A percentile compares a stretch with the other conserved stretches of the same genome.
phyloP scores from a whole-genome alignment of 2,329 filamentous ascomycete species.

The Exophiala spinifera region DNA sequence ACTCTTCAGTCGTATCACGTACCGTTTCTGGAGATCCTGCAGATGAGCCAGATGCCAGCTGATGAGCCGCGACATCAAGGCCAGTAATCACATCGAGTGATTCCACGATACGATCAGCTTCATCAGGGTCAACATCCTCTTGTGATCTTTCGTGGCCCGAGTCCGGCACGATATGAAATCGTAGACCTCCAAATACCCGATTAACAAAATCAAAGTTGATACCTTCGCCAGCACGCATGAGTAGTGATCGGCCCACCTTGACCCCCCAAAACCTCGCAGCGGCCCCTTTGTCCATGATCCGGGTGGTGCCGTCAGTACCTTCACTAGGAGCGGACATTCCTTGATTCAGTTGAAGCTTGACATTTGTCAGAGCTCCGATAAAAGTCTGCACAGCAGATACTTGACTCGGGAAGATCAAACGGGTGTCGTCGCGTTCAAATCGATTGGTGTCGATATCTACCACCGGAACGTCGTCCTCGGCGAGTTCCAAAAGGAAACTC shows the following conservation, averaged over 20 bases:
- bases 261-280: constrained; percentile 57
- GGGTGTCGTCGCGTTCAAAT: constrained; percentile 55
- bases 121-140: constrained; percentile 48
- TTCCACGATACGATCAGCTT: constrained; percentile 45
- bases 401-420: constrained; percentile 53
- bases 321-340: constrained; percentile 35
- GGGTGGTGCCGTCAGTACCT: constrained; percentile 8
- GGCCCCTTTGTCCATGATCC: constrained; percentile 43
- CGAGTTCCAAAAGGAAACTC: constrained; percentile 56
- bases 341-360: constrained; percentile 51
- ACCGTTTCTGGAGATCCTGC: constrained; percentile 1
- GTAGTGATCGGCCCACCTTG: constrained; percentile 56
- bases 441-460: constrained; percentile 57
- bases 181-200: constrained; percentile 60
- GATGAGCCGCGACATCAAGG: neutral
- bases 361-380: constrained; percentile 46
- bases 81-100: constrained; percentile 33
- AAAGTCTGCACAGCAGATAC: constrained; percentile 57
- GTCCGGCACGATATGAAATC: constrained; percentile 35
- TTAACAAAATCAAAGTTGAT: constrained; percentile 59
- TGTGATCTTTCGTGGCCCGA: constrained; percentile 44
- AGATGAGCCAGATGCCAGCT: constrained; percentile 1
- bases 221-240: constrained; percentile 56
- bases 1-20: constrained; percentile 3
- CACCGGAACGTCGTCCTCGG: constrained; percentile 47